A percentile compares a stretch with the other conserved stretches of the same genome.
Evolutionary conservation across 2,329 filamentous ascomycete genomes (phyloP).

Genomic region (Dothistroma septosporum): DNA sequence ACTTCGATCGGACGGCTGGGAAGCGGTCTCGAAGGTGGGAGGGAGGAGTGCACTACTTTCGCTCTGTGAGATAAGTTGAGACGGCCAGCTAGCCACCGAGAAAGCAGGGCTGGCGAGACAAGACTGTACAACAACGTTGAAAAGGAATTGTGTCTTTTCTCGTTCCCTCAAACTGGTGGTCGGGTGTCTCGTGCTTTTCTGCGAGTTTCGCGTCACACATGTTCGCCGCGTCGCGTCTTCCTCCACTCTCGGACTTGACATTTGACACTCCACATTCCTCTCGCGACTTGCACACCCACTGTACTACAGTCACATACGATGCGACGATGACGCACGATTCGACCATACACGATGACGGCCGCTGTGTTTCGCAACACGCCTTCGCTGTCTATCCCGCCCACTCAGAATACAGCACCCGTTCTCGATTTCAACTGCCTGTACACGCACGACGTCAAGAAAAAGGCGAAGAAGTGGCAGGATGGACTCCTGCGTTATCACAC

Average conservation of each 20-base stretch:
- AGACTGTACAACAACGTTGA: not conserved
- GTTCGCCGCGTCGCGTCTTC: not conserved
- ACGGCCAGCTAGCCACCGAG: not conserved
- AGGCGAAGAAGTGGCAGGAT: slow-evolving; percentile 93
- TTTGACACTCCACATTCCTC: not conserved
- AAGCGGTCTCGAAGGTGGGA: not conserved
- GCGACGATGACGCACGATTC: slow-evolving; percentile 1
- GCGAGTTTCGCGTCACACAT: not conserved
- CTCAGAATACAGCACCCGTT: slow-evolving; percentile 67
- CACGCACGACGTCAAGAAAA: slow-evolving; percentile 77
- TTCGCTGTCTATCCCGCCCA: slow-evolving; percentile 42
- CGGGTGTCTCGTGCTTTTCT: no score
- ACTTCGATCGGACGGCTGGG: not conserved
- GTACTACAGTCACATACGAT: not conserved
- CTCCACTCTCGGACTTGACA: not conserved
- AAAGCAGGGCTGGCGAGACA: not conserved
- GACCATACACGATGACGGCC: slow-evolving; percentile 28
- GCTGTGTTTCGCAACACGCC: slow-evolving; percentile 35
- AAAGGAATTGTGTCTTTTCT: not conserved
- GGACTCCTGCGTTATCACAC: slow-evolving; percentile 81
- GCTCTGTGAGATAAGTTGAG: not conserved
- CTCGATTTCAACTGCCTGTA: slow-evolving; percentile 82
- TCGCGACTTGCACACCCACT: not conserved
- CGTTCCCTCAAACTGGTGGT: no score
- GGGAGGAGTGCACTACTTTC: not conserved